Evolutionary conservation across 192 early-diverging fungal genomes (phyloP), one percentile per base, ranked within the genome.

Genomic region (Coemansia sp.): DNA sequence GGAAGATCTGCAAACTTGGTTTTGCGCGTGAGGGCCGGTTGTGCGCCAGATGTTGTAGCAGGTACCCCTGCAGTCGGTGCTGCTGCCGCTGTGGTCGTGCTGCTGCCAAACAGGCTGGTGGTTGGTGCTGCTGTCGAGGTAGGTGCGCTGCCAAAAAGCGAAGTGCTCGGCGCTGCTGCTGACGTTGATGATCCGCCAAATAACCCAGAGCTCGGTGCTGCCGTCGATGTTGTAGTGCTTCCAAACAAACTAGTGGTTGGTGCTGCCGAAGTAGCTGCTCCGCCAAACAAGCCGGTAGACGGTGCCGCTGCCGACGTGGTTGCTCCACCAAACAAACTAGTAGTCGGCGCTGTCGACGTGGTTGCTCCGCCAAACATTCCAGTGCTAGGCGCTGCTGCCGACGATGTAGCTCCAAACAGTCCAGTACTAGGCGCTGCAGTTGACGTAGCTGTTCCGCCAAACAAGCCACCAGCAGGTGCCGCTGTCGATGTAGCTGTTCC

Each of bases 1-100:
- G 75, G 70, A 25, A 78, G 41, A 38, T 72, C 75, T n/a, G 72
- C 70, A 48, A 69, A 78, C 70, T 65, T 64, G 9, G 75, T 72
- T 27, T 78, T 78, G 43, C 70, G 57, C 54, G 70, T 78, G 23
- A 75, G 64, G 4, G 43, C n/a, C 11, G 61, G 43, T 35, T 19
- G 12, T 8, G n/a, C 29, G 22, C 19, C 29, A 11, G 12, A 0
- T 49, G 45, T 51, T 2, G 2, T 59, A 22, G 56, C 27, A 32
- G 60, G 29, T 15, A 45, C 45, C 17, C 45, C 41, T 3, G 45
- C 24, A 23, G 22, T 22, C 23, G 51, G 51, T 3, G 50, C 50
- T 52, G 51, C 24, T 53, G 51, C 9, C 24, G 21, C 24, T 12
- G 10, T 53, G 51, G 22, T 14, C 24, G 51, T 12, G 6, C 11